Evolutionary conservation across 768 basidiomycete genomes (phyloP), one percentile per base, ranked within the genome.

Genomic region (Pleurotus tuber-regium): DNA sequence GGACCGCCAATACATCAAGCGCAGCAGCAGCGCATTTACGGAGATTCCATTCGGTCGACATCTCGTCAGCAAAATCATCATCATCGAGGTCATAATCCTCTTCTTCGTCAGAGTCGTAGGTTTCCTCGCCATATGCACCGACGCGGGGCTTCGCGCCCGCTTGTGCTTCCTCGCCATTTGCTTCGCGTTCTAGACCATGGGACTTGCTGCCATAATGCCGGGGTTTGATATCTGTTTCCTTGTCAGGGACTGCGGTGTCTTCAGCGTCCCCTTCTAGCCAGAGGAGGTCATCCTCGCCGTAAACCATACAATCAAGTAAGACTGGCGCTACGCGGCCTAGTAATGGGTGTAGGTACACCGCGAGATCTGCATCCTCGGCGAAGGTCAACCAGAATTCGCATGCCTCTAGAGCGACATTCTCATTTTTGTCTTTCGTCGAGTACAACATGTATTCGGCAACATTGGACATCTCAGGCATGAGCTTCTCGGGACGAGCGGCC

Each of bases 321-420:
- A 97, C 87, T 0, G 97, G 97, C 2, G 90, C 92, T 33, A 99
- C 92, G 59, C 91, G 90, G n/a, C 77, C 84, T 7, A 99, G 77
- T 54, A 94, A 79, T 2, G 95, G 95, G 54, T 84, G 86, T 23
- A 99, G 75, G 64, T 87, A 90, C 2, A 84, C 81, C 8, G 85
- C 84, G 19, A 98, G 77, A 43, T 93, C 92, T 31, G 85, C 85
- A 59, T 98, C 93, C 66, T 99, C 97, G 12, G 97, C 95, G 63
- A 99, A 98, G 1, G 95, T 97, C 54, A 99, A 77, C 97, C 97
- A 99, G 69, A 99, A 99, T 76, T 99, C 97, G 78, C 95, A 97
- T 19, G 97, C 97, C 72, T 99, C 97, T 43, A 99, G 77, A 2
- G 96, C 94, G 48, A 93, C 96, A 55, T 87, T 88, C 70, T 98